Base-by-base conservation (phyloP, 495 filamentous ascomycete species). In the Talaromyces stipitatus region DNA sequence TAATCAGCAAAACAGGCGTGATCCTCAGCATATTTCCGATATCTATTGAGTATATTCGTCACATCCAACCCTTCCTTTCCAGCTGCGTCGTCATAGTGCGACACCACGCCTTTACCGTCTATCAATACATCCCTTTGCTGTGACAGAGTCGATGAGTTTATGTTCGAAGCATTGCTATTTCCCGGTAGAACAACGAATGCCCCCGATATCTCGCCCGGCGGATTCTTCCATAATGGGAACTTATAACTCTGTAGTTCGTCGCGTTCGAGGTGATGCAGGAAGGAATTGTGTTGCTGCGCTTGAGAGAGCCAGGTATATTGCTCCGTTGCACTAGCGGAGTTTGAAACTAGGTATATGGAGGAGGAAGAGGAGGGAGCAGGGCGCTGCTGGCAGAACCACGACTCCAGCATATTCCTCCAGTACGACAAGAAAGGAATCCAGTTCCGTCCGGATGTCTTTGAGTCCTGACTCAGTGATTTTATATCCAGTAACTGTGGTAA, bases 211-310 rank as follows among this genome's bases (percentile, higher is more conserved):
- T 72, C 67, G 55, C 68, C 64, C 6, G 72, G 72, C 11, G 74
- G 68, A 33, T 78, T 73, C 16, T 71, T 67, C 74, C 73, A 81
- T 10, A 76, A 54, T 26, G 79, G 73, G 58, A 82, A 82, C 54
- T 80, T 80, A 61, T 83, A 83, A 14, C 63, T 70, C 30, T 63
- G 59, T 51, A 81, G 59, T 12, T 72, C 61, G 50, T 71, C 64
- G 4, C 64, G 58, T 59, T 81, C 78, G 1, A 83, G 70, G 55
- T 82, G 77, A 22, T 74, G 64, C 11, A 83, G 66, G 55, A 83
- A 77, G 6, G 75, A 80, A 60, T 82, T 81, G 56, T 83, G 79
- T 47, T 79, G 75, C 62, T 82, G 79, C 2, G 78, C 77, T 53
- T 72, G 70, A n/a, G 32, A 20, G 16, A 54, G 16, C 51, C 51